phyloP scores from a whole-genome alignment of 2,329 filamentous ascomycete species.

The Trichoderma pleuroti region DNA sequence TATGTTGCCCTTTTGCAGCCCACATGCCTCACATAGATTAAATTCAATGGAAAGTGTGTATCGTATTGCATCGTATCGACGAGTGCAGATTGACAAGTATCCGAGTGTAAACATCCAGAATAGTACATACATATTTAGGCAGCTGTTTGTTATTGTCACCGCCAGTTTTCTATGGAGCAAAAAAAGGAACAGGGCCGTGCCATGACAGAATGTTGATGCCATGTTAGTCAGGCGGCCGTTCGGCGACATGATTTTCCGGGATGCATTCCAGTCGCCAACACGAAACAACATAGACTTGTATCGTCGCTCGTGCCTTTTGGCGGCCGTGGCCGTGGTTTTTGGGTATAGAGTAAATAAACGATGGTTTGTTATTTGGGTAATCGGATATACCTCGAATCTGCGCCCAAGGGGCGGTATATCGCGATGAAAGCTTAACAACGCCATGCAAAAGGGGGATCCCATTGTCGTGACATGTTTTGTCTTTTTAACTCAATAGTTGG shows the following conservation, averaged over 20 bases:
- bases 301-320: not conserved
- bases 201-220: not conserved
- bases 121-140: not conserved
- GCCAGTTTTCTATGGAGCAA: not conserved
- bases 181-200: not conserved
- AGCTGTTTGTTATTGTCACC: not conserved
- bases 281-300: not conserved
- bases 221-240: not conserved
- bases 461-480: not conserved
- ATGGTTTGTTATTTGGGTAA: not conserved
- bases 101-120: not conserved
- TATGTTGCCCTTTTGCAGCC: not conserved
- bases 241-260: not conserved
- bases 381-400: not conserved
- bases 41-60: not conserved
- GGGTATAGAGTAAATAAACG: not conserved
- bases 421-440: not conserved
- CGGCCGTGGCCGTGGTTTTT: not conserved
- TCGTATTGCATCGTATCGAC: not conserved
- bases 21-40: slow-evolving; percentile 4
- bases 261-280: not conserved
- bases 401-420: not conserved
- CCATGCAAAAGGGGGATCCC: not conserved
- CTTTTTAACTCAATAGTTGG: not conserved
- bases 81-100: not conserved